Percentiles rank a stretch among this genome's conserved stretches.
These are phyloP conservation scores for Epichloe scottii DNA, from an alignment of 2,329 filamentous ascomycete species.

Conservation along the genomic window DNA sequence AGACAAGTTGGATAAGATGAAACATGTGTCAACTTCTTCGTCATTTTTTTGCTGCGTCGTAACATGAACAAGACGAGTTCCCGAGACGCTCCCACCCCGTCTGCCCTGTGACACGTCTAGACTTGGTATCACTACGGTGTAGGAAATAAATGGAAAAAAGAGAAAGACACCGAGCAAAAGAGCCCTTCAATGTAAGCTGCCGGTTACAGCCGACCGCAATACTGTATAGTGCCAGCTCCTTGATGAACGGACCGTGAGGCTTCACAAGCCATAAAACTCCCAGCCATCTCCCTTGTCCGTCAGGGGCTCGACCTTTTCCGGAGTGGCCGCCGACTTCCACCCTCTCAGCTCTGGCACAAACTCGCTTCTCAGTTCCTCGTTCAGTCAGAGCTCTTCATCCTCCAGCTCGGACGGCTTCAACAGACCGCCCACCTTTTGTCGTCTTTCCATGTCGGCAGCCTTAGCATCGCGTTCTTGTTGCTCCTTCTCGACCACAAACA, in stretches of 20 bases:
- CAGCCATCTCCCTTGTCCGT: conserved; percentile 40
- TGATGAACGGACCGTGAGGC: no score
- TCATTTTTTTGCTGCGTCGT: conserved; percentile 3
- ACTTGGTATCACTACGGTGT: conserved; percentile 14
- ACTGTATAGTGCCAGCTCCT: neutral
- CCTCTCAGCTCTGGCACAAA: conserved; percentile 29
- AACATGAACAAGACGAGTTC: neutral
- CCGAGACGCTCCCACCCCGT: conserved; percentile 3
- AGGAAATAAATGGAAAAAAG: conserved; percentile 1
- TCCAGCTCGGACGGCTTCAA: conserved; percentile 96
- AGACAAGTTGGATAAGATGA: neutral
- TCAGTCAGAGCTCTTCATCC: conserved; percentile 81
- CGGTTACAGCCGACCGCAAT: neutral
- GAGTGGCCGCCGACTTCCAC: conserved; percentile 8
- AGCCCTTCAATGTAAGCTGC: neutral
- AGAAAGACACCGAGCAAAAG: neutral
- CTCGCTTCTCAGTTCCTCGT: conserved; percentile 53
- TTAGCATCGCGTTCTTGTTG: conserved; percentile 77
- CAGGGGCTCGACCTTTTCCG: conserved; percentile 15
- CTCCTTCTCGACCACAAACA: conserved; percentile 90
- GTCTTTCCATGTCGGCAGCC: conserved; percentile 77
- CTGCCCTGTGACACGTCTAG: conserved; percentile 10
- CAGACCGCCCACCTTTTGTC: conserved; percentile 88
- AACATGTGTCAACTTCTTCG: neutral
- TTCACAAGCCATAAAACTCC: conserved; percentile 50